A percentile compares a stretch with the other conserved stretches of the same genome.
Conservation (phyloP, 2,329 filamentous ascomycete genomes). For the Harringtonia lauricola region DNA sequence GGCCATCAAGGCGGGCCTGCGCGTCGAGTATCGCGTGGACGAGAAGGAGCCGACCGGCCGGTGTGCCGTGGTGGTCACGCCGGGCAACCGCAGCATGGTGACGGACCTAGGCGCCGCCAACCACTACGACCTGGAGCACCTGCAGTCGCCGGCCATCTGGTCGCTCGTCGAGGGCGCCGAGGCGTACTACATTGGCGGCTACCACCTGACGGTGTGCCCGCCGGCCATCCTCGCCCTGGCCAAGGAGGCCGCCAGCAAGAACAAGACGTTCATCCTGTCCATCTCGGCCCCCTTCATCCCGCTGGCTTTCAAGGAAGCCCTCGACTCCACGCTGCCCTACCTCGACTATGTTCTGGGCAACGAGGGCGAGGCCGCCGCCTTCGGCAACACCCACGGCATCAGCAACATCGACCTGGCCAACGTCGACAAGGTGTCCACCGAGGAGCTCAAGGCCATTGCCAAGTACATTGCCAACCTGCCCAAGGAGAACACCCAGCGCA, state of each 20-base stretch:
- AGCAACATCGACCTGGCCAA: slow-evolving; percentile 25
- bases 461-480: slow-evolving; percentile 76
- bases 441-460: slow-evolving; percentile 72
- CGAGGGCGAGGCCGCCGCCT: slow-evolving; percentile 86
- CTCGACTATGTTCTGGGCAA: slow-evolving; percentile 96
- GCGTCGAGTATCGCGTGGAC: slow-evolving; percentile 92
- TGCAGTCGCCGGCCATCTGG: slow-evolving; percentile 90
- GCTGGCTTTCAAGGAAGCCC: slow-evolving; percentile 94
- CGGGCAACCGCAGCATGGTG: slow-evolving; percentile 87
- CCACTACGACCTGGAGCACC: slow-evolving; percentile 88
- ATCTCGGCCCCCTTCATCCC: slow-evolving; percentile 92
- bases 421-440: slow-evolving; percentile 49
- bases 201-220: slow-evolving; percentile 93
- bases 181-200: slow-evolving; percentile 88
- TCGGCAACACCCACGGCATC: slow-evolving; percentile 71
- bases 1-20: slow-evolving; percentile 76
- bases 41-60: slow-evolving; percentile 75
- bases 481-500: slow-evolving; percentile 80
- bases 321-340: slow-evolving; percentile 79
- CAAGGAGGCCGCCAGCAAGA: slow-evolving; percentile 75
- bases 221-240: slow-evolving; percentile 82
- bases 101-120: slow-evolving; percentile 95
- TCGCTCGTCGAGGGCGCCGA: slow-evolving; percentile 78
- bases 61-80: slow-evolving; percentile 94
- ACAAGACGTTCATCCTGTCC: slow-evolving; percentile 89